These are phyloP conservation scores for Mycosphaerelloides madeirae DNA, from an alignment of 2,329 filamentous ascomycete genomes.

Conservation along the genomic window DNA sequence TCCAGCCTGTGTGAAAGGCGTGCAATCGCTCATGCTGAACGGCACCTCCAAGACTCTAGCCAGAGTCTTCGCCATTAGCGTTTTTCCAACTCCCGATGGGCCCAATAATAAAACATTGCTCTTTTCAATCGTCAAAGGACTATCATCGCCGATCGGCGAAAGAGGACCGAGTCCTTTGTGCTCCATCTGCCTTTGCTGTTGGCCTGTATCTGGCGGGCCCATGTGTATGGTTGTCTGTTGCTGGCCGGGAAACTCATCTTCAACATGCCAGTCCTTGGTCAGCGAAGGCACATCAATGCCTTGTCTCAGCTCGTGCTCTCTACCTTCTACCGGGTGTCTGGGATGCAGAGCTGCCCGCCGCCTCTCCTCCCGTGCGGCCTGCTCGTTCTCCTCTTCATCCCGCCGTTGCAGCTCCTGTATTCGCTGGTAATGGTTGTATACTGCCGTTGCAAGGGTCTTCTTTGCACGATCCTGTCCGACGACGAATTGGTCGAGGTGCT, in stretches of 20 bases:
- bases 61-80: conserved; percentile 87
- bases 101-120: conserved; percentile 89
- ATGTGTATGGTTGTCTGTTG: conserved; percentile 45
- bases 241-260: conserved; percentile 61
- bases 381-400: conserved; percentile 73
- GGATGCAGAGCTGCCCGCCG: conserved; percentile 59
- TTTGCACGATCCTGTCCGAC: conserved; percentile 94
- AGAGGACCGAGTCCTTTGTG: conserved; percentile 21
- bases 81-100: conserved; percentile 93
- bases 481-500: conserved; percentile 90
- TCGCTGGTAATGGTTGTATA: conserved; percentile 95
- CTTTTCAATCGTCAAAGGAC: conserved; percentile 78
- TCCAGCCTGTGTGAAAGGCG: conserved; percentile 89
- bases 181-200: conserved; percentile 13
- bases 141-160: conserved; percentile 49
- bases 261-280: conserved; percentile 25
- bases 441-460: conserved; percentile 84
- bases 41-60: conserved; percentile 92
- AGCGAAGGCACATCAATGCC: conserved; percentile 33
- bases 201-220: conserved; percentile 8
- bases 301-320: conserved; percentile 29
- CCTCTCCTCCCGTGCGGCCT: conserved; percentile 65
- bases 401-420: conserved; percentile 70
- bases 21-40: conserved; percentile 93
- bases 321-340: conserved; percentile 72